Evolutionary conservation across 2,329 filamentous ascomycete species (phyloP), one percentile per base, ranked within the genome.

Genomic region (Myriangium duriaei): DNA sequence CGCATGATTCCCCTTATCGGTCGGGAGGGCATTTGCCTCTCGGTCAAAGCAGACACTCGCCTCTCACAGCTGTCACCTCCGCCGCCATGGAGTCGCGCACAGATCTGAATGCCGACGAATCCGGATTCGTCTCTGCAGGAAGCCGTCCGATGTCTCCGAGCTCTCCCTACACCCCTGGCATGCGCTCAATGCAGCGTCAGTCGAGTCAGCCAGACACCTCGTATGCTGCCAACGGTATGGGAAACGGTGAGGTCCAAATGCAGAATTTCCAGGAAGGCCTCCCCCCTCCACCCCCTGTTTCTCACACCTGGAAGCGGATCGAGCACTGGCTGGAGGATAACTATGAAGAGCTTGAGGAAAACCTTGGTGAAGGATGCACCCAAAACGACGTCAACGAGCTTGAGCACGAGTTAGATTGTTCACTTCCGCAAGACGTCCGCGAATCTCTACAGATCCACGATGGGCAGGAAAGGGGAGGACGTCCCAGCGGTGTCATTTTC

Each of bases 321-420:
- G 88, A 96, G 57, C 70, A 72, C 29, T 98, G 91, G 91, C 73
- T 83, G 40, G 91, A 96, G 53, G 83, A 91, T 45, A 84, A 96
- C 62, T 98, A 95, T 59, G 81, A 84, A 42, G 91, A 98, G 61
- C 74, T 98, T 18, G 91, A 70, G 51, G 91, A 98, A 61, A 87
- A 98, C 58, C 67, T 98, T 21, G 82, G 88, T 57, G 87, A 94
- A 59, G 86, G 84, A 18, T 86, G 81, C 55, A 96, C 91, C 4
- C 71, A 76, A 54, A 98, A 98, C 62, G 91, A 98, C 55, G 69
- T 98, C 55, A 96, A 95, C 59, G 91, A 96, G 61, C 68, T 98
- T 37, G 91, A 98, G 64, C 86, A 96, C 60, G 81, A 93, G 59
- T 71, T 98, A 35, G 88, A 98, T 58, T 92, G 86, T 64, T 88